Evolutionary conservation across 2,329 filamentous ascomycete species (phyloP), one percentile per base, ranked within the genome.

Genomic region (Nectriaceae sp.): DNA sequence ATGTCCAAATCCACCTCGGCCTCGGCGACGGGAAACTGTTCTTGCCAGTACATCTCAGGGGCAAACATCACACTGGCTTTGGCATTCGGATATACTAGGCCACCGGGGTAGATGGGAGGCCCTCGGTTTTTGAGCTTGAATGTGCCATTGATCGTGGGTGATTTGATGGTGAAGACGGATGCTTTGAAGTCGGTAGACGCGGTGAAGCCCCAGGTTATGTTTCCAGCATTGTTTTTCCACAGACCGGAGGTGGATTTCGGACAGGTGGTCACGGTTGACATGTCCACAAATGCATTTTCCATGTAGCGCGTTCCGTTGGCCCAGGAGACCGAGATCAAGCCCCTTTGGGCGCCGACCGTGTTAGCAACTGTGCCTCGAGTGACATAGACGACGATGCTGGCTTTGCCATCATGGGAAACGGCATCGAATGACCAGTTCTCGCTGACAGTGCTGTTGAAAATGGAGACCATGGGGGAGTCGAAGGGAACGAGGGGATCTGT

Each of bases 301-400:
- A 55, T 53, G 43, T 51, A 53, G n/a, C 53, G 44, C 5, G 53
- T 55, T 40, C 53, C 50, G 36, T 55, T 55, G 42, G 53, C 47
- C 53, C 47, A 55, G 4, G 46, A 40, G 16, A 52, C 22, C 4
- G 50, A 46, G n/a, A 55, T 43, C 38, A 55, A 49, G n/a, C 48
- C 37, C 5, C 53, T 47, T 29, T 55, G 53, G 8, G 50, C 45
- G 15, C 31, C 48, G 21, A 40, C 21, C 16, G 42, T 33, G 31
- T 19, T 40, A 42, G 43, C 53, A 33, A 55, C 42, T 16, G 50
- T 50, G 38, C 53, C 47, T 21, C 53, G 44, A 21, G 47, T 55
- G 36, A 50, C 38, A 35, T 43, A 52, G 22, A 53, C 38, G 19
- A 46, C 47, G 26, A 55, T 51, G 22, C 53, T 52, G 26, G 53